Percentiles rank a stretch among this genome's conserved stretches.
phyloP scores from a whole-genome alignment of 108 stramenopile genomes.

The Cyclotella kingstonii region DNA sequence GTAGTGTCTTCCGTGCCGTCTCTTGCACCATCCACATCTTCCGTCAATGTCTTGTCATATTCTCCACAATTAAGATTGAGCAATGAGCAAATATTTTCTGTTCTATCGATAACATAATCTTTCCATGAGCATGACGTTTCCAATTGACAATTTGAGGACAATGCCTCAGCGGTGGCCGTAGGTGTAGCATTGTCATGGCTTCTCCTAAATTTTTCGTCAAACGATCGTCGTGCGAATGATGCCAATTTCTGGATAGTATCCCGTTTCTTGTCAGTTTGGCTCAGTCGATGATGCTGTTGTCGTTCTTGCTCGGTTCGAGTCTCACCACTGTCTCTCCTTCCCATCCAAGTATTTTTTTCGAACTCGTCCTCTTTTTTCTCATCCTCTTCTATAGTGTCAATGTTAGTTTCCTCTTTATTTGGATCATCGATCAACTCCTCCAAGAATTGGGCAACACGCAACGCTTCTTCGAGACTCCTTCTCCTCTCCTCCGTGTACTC shows the following conservation, averaged over 20 bases:
- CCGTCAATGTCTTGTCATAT: too few relatives aligned
- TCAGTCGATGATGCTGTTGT: too few relatives aligned
- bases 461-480: constrained; percentile 40
- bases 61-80: constrained; percentile 4
- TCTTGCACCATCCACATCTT: not conserved
- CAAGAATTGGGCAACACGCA: constrained; percentile 47
- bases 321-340: too few relatives aligned
- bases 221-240: constrained; percentile 2
- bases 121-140: not conserved
- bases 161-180: too few relatives aligned
- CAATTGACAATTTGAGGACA: not conserved
- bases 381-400: too few relatives aligned
- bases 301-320: too few relatives aligned
- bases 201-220: not conserved
- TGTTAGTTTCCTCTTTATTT: not conserved
- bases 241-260: constrained; percentile 15
- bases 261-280: not conserved
- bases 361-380: not conserved
- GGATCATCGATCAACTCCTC: constrained; percentile 38
- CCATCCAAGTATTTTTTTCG: too few relatives aligned
- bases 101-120: constrained; percentile 10
- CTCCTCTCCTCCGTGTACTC: constrained; percentile 24
- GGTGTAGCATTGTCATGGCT: not conserved
- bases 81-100: constrained; percentile 6
- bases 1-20: not conserved